phyloP scores from a whole-genome alignment of 2,329 filamentous ascomycete species.

The Pyrenochaeta sp. region DNA sequence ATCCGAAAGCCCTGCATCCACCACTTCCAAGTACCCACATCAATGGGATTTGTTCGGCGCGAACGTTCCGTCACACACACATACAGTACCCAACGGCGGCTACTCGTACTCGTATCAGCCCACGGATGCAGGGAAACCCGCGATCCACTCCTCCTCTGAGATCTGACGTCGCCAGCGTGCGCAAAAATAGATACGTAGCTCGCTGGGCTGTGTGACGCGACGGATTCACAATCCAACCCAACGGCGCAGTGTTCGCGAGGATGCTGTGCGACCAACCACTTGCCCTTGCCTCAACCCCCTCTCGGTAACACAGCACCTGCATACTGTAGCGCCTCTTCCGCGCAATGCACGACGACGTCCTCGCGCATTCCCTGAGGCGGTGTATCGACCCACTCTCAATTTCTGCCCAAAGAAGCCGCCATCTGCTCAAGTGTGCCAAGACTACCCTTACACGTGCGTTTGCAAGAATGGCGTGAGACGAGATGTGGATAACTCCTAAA shows the following conservation, averaged over 20 bases:
- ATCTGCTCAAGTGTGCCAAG: neutral
- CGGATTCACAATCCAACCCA: neutral
- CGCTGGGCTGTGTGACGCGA: neutral
- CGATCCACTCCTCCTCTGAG: neutral
- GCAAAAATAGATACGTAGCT: neutral
- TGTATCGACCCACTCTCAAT: neutral
- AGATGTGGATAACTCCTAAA: neutral
- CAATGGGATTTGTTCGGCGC: conserved; percentile 1
- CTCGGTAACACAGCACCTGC: neutral
- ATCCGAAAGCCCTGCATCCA: neutral
- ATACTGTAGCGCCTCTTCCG: neutral
- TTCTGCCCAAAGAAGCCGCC: neutral
- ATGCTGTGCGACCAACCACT: neutral
- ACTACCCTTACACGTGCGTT: no score
- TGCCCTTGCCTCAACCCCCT: neutral
- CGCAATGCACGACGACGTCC: neutral
- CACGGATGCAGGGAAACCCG: neutral
- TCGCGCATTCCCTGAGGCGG: neutral
- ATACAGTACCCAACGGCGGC: neutral
- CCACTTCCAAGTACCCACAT: neutral
- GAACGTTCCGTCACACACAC: neutral
- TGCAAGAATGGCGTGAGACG: conserved; percentile 1
- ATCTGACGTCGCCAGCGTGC: neutral
- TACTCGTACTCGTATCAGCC: neutral
- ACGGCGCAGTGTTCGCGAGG: neutral